These are phyloP conservation scores for Picea sitchensis DNA, from an alignment of 75 land plant species.

Conservation along the genomic window DNA sequence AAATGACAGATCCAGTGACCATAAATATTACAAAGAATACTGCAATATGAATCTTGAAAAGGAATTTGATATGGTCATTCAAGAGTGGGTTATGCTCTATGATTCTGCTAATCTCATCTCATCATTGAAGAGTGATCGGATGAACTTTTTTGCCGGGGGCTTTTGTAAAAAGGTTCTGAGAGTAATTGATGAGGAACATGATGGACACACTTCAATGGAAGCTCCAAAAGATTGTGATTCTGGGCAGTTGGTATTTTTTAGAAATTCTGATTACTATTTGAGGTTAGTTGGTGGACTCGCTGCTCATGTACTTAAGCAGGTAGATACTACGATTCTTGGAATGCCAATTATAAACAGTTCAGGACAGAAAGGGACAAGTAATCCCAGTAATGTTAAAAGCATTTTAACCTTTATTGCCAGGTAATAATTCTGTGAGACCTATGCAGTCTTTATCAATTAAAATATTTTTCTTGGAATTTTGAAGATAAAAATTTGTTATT, in stretches of 20 bases:
- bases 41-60: not conserved
- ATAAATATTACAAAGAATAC: not conserved
- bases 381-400: not conserved
- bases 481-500: not conserved
- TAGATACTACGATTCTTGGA: not conserved
- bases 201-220: not conserved
- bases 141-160: slow-evolving; percentile 28
- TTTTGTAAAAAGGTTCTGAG: slow-evolving; percentile 21
- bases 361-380: not conserved
- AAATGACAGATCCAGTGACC: not conserved
- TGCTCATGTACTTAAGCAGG: slow-evolving; percentile 16
- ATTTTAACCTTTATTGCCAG: slow-evolving; percentile 7
- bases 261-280: not conserved
- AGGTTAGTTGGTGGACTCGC: slow-evolving; percentile 19
- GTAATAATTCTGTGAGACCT: not conserved
- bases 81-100: slow-evolving; percentile 44
- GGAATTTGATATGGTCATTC: slow-evolving; percentile 24
- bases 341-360: not conserved
- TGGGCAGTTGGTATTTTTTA: slow-evolving; percentile 4
- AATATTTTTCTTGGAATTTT: not conserved
- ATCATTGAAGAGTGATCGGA: slow-evolving; percentile 1
- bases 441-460: not conserved
- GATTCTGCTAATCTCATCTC: slow-evolving; percentile 17
- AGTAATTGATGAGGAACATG: slow-evolving; percentile 16
- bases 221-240: not conserved